Evolutionary conservation across 2,329 filamentous ascomycete genomes (phyloP), one percentile per base, ranked within the genome.

Genomic region (Neonectria ditissima): DNA sequence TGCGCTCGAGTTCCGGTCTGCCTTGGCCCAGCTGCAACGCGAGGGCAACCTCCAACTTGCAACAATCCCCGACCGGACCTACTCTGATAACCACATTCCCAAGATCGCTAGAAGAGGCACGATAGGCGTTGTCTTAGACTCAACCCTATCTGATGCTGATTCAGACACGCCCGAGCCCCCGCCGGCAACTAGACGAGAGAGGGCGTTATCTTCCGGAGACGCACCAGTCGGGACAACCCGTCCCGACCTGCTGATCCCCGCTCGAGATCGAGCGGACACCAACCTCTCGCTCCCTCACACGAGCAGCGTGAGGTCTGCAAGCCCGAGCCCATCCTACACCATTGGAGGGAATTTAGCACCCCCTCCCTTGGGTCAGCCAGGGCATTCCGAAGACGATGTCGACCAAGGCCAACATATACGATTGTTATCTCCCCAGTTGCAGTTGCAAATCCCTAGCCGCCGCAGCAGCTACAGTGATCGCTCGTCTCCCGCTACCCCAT

Each of bases 1-100:
- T 45, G 96, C 93, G 9, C 83, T 99, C 61, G 96, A 99, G 79
- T 99, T 99, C 72, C 88, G 94, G 71, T 95, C 95, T 2, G 91
- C 97, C 3, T 82, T 99, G 48, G 91, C 92, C n/a, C 94, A 94
- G 3, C 80, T 99, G 60, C 90, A 97, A 73, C 92, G 90, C 68
- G 92, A 93, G 59, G 88, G 92, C 73, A 96, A 93, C 67, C 87
- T 92, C 26, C 89, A 90, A 70, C 86, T 91, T 18, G 87, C 89
- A 45, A 87, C 89, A 2, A 89, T 97, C 65, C 85, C 89, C 67
- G 79, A 89, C 24, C 86, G 91, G 63, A 88, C 90, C 71, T 78
- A 80, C 43, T 82, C 81, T 0, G 76, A 79, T 10, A 66, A 75
- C 45, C 72, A 78, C 24, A 34, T 77, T 16, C 65, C 63, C 26